Evolutionary conservation across 768 basidiomycete species (phyloP), one percentile per base, ranked within the genome.

Genomic region (Hortiboletus campestris): DNA sequence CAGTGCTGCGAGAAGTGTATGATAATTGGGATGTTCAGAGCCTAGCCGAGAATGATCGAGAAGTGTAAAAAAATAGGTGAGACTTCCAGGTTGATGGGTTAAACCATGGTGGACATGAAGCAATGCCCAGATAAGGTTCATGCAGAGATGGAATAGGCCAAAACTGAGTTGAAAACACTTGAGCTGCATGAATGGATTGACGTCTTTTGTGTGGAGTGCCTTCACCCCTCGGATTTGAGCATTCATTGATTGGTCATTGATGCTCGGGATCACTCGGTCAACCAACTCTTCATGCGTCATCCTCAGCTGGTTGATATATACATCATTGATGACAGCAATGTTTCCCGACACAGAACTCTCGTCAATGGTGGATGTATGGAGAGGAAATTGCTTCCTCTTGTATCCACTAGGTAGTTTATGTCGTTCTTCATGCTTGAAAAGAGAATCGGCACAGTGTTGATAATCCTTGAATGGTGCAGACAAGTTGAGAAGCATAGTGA

Each of bases 71-170:
- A 36, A 36, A 11, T 38, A 38, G 1, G 17, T 1, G 0, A 38
- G 4, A 7, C 36, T 38, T 9, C 36, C 36, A 8, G 17, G 7
- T 38, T 38, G 17, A 16, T 3, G 1, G n/a, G n/a, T 9, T 9
- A 17, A 38, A 1, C 36, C 36, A 7, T 9, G 36, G 14, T n/a
- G 36, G n/a, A 38, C 9, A 6, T 38, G 36, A 2, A 38, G 9
- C 17, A 38, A 1, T 2, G 38, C 38, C 38, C 38, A 39, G n/a
- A 39, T 39, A 0, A 39, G 38, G 11, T 39, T 38, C 36, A 38
- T 38, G 12, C 16, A 16, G 2, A 38, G 36, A 50, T 77, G 74
- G 48, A 77, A 76, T 0, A 71, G 55, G 0, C 74, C 42, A 39
- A 53, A 53, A 0, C 50, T 35, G 2, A 57, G 51, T 8, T 57